These are phyloP conservation scores for Euphorbia lathyris DNA, from an alignment of 345 rosid genomes.

Conservation along the genomic window DNA sequence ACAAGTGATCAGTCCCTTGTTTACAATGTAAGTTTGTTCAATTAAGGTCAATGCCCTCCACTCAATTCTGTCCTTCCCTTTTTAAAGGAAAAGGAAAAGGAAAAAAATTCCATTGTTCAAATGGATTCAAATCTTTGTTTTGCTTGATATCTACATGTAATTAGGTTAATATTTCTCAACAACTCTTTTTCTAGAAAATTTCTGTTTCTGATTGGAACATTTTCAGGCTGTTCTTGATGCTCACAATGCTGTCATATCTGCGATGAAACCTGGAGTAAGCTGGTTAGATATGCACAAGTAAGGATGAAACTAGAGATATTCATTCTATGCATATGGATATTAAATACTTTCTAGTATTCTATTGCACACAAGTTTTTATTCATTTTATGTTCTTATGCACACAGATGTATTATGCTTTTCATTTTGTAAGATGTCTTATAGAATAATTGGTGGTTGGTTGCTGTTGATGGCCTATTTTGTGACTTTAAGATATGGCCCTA, in stretches of 20 bases:
- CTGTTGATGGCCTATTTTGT: background rate
- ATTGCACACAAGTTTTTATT: too few relatives aligned
- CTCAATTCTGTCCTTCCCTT: background rate
- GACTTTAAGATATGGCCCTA: background rate
- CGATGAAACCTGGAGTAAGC: slow-evolving; percentile 82
- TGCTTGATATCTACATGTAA: background rate
- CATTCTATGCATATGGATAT: background rate
- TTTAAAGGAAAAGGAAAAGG: background rate
- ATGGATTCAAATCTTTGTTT: background rate
- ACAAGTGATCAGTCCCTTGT: slow-evolving; percentile 73
- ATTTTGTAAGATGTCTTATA: slow-evolving; percentile 5
- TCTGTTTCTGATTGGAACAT: slow-evolving; percentile 15
- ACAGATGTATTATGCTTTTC: background rate
- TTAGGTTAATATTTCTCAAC: background rate
- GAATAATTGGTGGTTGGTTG: background rate
- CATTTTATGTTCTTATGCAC: too few relatives aligned
- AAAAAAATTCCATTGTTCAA: background rate
- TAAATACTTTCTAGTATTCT: background rate
- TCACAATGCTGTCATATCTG: slow-evolving; percentile 74
- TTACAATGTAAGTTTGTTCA: slow-evolving; percentile 61
- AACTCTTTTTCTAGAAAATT: background rate
- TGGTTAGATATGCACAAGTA: slow-evolving; percentile 97
- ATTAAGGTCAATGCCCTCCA: background rate
- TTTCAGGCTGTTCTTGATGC: slow-evolving; percentile 81
- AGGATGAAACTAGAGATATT: slow-evolving; percentile 23